Evolutionary conservation across 768 basidiomycete genomes (phyloP), one percentile per base, ranked within the genome.

Genomic region (Boletus vermiculosoides): DNA sequence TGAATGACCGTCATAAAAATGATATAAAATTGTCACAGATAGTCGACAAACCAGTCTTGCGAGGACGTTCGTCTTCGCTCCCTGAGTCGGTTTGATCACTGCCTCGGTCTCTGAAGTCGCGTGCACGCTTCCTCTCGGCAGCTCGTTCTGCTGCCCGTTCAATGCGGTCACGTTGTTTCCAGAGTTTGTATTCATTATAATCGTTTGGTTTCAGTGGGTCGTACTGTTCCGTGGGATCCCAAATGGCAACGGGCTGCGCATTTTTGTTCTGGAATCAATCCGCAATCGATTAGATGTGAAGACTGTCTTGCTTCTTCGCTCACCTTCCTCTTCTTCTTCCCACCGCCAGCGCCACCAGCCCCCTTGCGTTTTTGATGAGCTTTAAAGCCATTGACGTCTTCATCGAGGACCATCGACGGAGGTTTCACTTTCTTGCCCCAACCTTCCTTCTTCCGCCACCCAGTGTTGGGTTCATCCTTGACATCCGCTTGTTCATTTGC

Each of bases 351-450:
- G 52, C 83, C 82, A 16, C 78, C 81, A 1, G 55, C 23, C 2
- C 79, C 81, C 16, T 73, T 78, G 58, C 80, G 78, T 60, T 80
- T 84, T 52, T 81, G 83, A 12, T 78, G 76, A 13, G 79, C 65
- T 64, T 84, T 88, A 72, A 88, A 94, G 1, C 92, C 92, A 55
- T 94, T 94, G 60, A 94, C 78, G 59, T 94, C 90, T 57, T 94
- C 92, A 58, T 94, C 92, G 11, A 94, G 81, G 22, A 93, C 78
- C 90, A 94, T 93, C 0, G 89, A 89, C 3, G 92, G 92, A 16
- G 92, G 92, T 64, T 92, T 92, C 67, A 93, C 86, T 69, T 92
- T 92, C 74, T 87, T 90, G 42, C 88, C 88, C 92, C 92, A 92
- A 62, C 86, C 85, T 60, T 85, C 82, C 48, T 73, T 66, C 61